Evolutionary conservation across 1,284 basidiomycete genomes (phyloP).

Genomic region (Rhodotorula sp.): DNA sequence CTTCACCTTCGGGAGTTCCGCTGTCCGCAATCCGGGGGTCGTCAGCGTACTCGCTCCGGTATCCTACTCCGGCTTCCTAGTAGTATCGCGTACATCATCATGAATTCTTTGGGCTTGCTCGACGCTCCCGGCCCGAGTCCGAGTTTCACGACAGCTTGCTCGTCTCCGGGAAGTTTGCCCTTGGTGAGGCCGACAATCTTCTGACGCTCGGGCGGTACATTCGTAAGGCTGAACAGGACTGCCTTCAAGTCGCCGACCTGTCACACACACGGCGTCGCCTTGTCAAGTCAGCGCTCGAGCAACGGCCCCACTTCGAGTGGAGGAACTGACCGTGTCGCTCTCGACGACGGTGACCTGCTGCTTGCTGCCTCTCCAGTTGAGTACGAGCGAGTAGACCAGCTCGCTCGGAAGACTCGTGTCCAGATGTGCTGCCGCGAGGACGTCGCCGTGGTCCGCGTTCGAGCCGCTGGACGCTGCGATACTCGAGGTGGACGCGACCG

Average conservation of each 20-base stretch:
- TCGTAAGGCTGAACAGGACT: slow-evolving; percentile 65
- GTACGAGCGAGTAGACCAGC: slow-evolving; percentile 9
- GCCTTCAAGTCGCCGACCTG: slow-evolving; percentile 43
- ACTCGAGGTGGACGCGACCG: slow-evolving; percentile 2
- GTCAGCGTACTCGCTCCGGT: not conserved
- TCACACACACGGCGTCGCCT: not conserved
- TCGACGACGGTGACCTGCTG: slow-evolving; percentile 13
- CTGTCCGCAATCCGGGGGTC: not conserved
- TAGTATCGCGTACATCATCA: slow-evolving; percentile 57
- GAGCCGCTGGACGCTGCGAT: not conserved
- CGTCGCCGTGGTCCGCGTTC: not conserved
- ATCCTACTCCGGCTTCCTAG: too few species aligned
- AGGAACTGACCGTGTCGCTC: slow-evolving; percentile 19
- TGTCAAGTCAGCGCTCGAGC: too few species aligned
- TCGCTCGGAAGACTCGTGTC: slow-evolving; percentile 18
- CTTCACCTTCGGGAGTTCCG: slow-evolving; percentile 73
- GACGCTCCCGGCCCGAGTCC: slow-evolving; percentile 45
- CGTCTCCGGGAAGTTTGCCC: slow-evolving; percentile 75
- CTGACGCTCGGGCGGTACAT: slow-evolving; percentile 78
- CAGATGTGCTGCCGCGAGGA: slow-evolving; percentile 1
- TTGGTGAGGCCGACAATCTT: slow-evolving; percentile 84
- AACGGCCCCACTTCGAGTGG: not conserved
- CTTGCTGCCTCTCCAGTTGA: slow-evolving; percentile 16
- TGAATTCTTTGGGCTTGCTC: slow-evolving; percentile 64
- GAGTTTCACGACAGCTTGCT: slow-evolving; percentile 59